Percentiles rank a stretch among this genome's conserved stretches.
These are phyloP conservation scores for Leccinum disarticulatum DNA, from an alignment of 768 basidiomycete species.

Conservation along the genomic window DNA sequence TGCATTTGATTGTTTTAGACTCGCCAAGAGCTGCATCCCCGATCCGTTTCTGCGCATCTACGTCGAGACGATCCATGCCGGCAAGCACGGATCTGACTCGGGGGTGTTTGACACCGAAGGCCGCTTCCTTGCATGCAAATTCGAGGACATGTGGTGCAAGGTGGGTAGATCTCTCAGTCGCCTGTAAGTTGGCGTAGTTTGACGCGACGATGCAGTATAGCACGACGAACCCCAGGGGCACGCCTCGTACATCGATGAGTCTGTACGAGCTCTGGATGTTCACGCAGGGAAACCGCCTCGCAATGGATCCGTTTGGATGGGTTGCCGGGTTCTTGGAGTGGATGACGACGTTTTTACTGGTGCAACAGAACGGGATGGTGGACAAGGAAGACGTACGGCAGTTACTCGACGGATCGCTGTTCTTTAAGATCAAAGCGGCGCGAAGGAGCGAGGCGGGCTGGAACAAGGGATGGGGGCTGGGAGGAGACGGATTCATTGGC, in stretches of 20 bases:
- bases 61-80: conserved; percentile 34
- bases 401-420: conserved; percentile 42
- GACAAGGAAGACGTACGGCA: conserved; percentile 43
- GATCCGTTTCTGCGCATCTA: conserved; percentile 44
- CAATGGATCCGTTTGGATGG: conserved; percentile 40
- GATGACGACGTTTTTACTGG: conserved; percentile 37
- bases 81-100: conserved; percentile 46
- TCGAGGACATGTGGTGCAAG: conserved; percentile 46
- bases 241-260: conserved; percentile 26
- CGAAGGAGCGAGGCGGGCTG: conserved; percentile 22
- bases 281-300: conserved; percentile 30
- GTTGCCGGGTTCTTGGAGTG: conserved; percentile 39
- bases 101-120: conserved; percentile 43
- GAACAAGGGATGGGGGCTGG: conserved; percentile 32
- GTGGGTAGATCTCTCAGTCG: conserved; percentile 16
- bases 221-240: conserved; percentile 3
- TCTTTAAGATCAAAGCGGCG: conserved; percentile 33
- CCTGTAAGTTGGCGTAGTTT: not conserved
- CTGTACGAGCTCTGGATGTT: conserved; percentile 34
- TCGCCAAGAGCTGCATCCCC: conserved; percentile 30
- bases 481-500: conserved; percentile 33
- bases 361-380: conserved; percentile 41
- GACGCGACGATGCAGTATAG: conserved; percentile 15
- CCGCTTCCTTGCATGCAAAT: conserved; percentile 40
- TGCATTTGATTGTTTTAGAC: conserved; percentile 4